Evolutionary conservation across 2,329 filamentous ascomycete species (phyloP).

Genomic region (Thermothelomyces thermophilus): DNA sequence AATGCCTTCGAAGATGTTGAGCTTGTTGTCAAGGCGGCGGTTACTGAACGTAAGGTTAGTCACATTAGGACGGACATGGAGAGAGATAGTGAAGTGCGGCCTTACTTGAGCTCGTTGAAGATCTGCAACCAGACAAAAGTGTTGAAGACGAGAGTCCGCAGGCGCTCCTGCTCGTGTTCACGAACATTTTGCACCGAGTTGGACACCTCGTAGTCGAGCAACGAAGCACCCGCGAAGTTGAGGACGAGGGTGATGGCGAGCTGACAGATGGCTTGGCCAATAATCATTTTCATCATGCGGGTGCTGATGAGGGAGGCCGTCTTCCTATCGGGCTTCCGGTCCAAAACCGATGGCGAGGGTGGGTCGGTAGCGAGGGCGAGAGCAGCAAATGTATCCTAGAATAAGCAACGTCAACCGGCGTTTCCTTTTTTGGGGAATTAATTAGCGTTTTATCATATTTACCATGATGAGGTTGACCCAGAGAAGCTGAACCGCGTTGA

Average conservation of each 20-base stretch:
- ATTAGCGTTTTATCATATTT: too few species aligned
- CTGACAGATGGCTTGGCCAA: constrained; percentile 73
- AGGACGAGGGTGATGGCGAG: constrained; percentile 61
- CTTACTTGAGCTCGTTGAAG: constrained; percentile 49
- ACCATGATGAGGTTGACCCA: constrained; percentile 80
- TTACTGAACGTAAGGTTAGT: constrained; percentile 43
- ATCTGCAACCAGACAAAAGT: constrained; percentile 84
- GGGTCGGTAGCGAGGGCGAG: constrained; percentile 50
- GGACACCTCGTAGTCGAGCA: constrained; percentile 51
- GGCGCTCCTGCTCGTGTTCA: constrained; percentile 42
- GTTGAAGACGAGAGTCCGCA: constrained; percentile 70
- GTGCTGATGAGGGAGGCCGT: constrained; percentile 65
- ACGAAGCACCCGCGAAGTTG: constrained; percentile 56
- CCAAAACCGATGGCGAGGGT: constrained; percentile 31
- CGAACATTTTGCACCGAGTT: constrained; percentile 16
- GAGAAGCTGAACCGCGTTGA: constrained; percentile 72
- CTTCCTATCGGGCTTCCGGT: constrained; percentile 66
- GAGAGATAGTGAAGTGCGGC: background rate
- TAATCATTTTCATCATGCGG: constrained; percentile 87
- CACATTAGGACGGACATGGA: background rate
- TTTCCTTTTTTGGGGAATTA: too few species aligned
- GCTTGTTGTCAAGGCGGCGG: constrained; percentile 74
- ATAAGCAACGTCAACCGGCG: too few species aligned
- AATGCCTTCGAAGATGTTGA: constrained; percentile 84
- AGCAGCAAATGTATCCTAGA: constrained; percentile 66